These are phyloP conservation scores for Fusarium sp. DNA, from an alignment of 2,329 filamentous ascomycete species.

Conservation along the genomic window DNA sequence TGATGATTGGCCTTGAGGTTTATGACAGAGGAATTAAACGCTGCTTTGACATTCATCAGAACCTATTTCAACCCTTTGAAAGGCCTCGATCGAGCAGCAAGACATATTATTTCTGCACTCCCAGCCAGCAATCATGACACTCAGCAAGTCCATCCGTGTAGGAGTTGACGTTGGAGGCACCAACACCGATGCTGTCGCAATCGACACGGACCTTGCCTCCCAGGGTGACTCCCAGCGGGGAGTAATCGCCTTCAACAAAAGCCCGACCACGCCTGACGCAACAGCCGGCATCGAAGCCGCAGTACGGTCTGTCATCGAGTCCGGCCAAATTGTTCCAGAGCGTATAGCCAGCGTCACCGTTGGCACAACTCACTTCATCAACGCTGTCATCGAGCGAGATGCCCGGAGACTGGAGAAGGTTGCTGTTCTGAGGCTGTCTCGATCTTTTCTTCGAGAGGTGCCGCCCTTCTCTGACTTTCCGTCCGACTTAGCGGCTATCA, in stretches of 20 bases:
- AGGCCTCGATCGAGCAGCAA: too few species aligned
- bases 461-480: slow-evolving; percentile 59
- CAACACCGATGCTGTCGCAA: slow-evolving; percentile 28
- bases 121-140: too few species aligned
- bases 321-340: slow-evolving; percentile 39
- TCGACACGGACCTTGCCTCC: neutral
- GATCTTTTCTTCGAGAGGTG: slow-evolving; percentile 53
- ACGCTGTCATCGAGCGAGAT: slow-evolving; percentile 61
- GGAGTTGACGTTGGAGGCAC: slow-evolving; percentile 14
- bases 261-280: slow-evolving; percentile 51
- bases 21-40: too few species aligned
- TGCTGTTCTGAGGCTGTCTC: slow-evolving; percentile 6
- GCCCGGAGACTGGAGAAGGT: slow-evolving; percentile 54
- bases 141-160: neutral
- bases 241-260: slow-evolving; percentile 24
- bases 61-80: too few species aligned
- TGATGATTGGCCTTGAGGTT: too few species aligned
- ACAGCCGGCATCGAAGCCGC: slow-evolving; percentile 54
- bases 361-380: slow-evolving; percentile 65
- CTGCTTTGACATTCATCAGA: too few species aligned
- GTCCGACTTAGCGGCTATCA: neutral
- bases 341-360: slow-evolving; percentile 57
- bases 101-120: too few species aligned
- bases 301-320: slow-evolving; percentile 52
- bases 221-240: slow-evolving; percentile 1